These are phyloP conservation scores for Xylaria multiplex DNA, from an alignment of 2,329 filamentous ascomycete genomes.

Conservation along the genomic window DNA sequence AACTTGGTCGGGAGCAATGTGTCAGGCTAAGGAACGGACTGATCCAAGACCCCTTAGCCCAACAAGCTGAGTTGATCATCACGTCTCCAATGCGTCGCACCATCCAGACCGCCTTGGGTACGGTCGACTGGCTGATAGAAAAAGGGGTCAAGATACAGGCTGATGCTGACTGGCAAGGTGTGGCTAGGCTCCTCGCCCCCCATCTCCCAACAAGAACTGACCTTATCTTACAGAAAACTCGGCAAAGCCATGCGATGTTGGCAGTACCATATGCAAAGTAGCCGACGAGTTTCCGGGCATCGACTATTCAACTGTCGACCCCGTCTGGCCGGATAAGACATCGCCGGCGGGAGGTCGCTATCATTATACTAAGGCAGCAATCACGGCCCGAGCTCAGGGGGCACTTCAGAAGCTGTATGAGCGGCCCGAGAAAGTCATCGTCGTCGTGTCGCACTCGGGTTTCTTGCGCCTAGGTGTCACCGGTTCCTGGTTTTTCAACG, in stretches of 20 bases:
- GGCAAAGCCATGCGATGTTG: slow-evolving; percentile 69
- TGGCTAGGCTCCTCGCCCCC: slow-evolving; percentile 20
- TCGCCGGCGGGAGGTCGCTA: slow-evolving; percentile 58
- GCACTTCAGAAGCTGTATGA: slow-evolving; percentile 61
- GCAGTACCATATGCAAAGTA: slow-evolving; percentile 59
- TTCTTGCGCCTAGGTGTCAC: slow-evolving; percentile 69
- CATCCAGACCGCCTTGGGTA: slow-evolving; percentile 69
- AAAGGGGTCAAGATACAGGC: slow-evolving; percentile 64
- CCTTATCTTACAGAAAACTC: slow-evolving; percentile 59
- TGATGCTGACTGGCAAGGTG: slow-evolving; percentile 73
- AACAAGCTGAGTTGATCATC: slow-evolving; percentile 64
- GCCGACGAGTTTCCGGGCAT: slow-evolving; percentile 62
- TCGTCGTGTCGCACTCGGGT: slow-evolving; percentile 72
- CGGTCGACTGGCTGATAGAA: slow-evolving; percentile 67
- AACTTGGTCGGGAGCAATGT: slow-evolving; percentile 62
- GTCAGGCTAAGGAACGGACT: slow-evolving; percentile 56
- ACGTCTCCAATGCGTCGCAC: slow-evolving; percentile 73
- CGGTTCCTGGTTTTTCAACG: slow-evolving; percentile 67
- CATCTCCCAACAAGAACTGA: slow-evolving; percentile 3
- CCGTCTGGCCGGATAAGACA: slow-evolving; percentile 71
- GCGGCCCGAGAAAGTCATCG: slow-evolving; percentile 68
- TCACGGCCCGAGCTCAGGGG: slow-evolving; percentile 64
- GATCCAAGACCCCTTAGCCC: slow-evolving; percentile 51
- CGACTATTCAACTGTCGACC: slow-evolving; percentile 67
- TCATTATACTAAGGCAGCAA: slow-evolving; percentile 61